Conservation (phyloP, 768 basidiomycete species). For the Piloderma croceum region DNA sequence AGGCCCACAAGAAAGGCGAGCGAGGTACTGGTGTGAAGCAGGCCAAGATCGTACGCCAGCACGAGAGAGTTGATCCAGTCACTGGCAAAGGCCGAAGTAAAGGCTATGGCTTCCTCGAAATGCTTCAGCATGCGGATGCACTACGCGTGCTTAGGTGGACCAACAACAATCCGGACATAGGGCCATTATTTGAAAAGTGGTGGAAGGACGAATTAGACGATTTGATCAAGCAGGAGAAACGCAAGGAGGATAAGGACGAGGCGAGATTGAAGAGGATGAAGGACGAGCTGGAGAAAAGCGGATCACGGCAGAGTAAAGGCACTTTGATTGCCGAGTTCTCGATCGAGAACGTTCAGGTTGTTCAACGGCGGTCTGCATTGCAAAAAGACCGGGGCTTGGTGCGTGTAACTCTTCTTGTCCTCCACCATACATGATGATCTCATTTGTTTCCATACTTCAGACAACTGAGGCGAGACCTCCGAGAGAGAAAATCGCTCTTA, state of each 20-base stretch:
- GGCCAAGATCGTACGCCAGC: constrained; percentile 86
- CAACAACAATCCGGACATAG: constrained; percentile 77
- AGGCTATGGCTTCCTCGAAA: constrained; percentile 94
- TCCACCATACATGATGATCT: background rate
- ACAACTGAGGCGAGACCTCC: constrained; percentile 9
- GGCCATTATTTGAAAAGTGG: constrained; percentile 68
- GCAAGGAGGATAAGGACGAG: constrained; percentile 40
- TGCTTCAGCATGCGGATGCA: constrained; percentile 83
- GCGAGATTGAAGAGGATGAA: constrained; percentile 54
- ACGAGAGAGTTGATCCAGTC: constrained; percentile 82
- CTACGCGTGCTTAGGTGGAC: constrained; percentile 89
- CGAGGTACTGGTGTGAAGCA: constrained; percentile 64
- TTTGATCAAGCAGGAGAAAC: constrained; percentile 50
- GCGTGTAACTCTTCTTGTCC: constrained; percentile 16
- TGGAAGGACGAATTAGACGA: constrained; percentile 75
- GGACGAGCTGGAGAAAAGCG: constrained; percentile 45
- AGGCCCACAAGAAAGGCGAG: constrained; percentile 20
- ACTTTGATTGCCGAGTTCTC: constrained; percentile 91
- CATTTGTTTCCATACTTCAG: background rate
- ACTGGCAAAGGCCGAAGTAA: constrained; percentile 85
- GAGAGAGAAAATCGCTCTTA: constrained; percentile 11
- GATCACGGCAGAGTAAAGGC: constrained; percentile 38
- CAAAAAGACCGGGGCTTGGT: constrained; percentile 35
- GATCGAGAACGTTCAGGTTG: constrained; percentile 90
- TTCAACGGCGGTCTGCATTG: constrained; percentile 63